These are phyloP conservation scores for Hordeum marinum DNA, from an alignment of 176 grass and related monocot species.

Conservation along the genomic window DNA sequence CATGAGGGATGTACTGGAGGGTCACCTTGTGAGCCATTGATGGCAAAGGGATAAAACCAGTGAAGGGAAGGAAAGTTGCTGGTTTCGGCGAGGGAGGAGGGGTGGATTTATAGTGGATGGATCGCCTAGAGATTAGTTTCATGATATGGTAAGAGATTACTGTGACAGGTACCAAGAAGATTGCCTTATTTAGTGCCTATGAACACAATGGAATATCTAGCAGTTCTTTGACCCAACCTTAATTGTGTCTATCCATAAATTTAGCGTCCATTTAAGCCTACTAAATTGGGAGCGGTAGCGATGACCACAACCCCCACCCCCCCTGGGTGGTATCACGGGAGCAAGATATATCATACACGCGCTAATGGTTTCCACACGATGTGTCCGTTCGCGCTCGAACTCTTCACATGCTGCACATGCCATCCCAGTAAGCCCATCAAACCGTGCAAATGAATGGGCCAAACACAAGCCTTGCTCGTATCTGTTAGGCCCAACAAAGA, in stretches of 20 bases:
- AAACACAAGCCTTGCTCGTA: too few species aligned
- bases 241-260: neutral
- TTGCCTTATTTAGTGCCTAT: neutral
- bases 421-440: too few species aligned
- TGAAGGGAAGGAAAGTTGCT: neutral
- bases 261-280: neutral
- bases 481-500: too few species aligned
- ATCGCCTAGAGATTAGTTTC: neutral
- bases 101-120: neutral
- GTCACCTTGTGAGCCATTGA: neutral
- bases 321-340: too few species aligned
- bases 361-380: neutral
- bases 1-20: slow-evolving; percentile 24
- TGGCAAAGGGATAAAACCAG: neutral
- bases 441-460: too few species aligned
- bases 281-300: too few species aligned
- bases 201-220: neutral
- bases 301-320: neutral
- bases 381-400: neutral
- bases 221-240: neutral
- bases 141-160: neutral
- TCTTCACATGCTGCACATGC: neutral
- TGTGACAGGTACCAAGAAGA: neutral
- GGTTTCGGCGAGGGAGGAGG: neutral
- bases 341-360: neutral